Evolutionary conservation across 2,329 filamentous ascomycete species (phyloP).

Genomic region (Diaporthe amygdali): DNA sequence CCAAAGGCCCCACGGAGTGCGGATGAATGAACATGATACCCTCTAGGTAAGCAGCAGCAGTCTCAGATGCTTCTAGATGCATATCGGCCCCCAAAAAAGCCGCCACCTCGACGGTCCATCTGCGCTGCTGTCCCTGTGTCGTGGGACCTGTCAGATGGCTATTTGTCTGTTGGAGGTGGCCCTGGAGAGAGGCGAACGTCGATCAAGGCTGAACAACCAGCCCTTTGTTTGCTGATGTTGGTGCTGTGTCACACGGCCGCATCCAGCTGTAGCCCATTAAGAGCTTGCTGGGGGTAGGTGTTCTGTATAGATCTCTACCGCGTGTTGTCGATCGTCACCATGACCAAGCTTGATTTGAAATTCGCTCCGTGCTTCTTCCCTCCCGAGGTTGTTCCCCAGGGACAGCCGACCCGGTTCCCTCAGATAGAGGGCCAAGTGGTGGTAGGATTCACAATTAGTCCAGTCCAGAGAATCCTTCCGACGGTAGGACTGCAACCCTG

Average conservation of each 20-base stretch:
- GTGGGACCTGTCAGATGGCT: neutral
- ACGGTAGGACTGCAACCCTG: slow-evolving; percentile 7
- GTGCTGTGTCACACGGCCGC: slow-evolving; percentile 11
- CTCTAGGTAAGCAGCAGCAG: neutral
- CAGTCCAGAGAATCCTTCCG: slow-evolving; percentile 19
- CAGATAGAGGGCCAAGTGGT: neutral
- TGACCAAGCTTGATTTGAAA: neutral
- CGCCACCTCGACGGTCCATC: neutral
- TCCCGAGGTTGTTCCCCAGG: neutral
- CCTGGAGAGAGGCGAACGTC: neutral
- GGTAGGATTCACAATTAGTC: neutral
- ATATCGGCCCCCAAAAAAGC: slow-evolving; percentile 3
- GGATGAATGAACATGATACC: neutral
- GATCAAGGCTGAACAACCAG: slow-evolving; percentile 14
- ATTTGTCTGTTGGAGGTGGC: neutral
- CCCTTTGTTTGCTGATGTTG: slow-evolving; percentile 17
- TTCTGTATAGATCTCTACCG: neutral
- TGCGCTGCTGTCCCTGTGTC: neutral
- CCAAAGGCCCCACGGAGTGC: neutral
- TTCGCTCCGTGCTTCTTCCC: neutral
- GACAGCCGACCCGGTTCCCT: neutral
- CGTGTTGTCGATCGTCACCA: neutral
- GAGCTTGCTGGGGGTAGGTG: neutral
- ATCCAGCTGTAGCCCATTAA: neutral
- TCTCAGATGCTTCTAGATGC: slow-evolving; percentile 9